Evolutionary conservation across 169 alveolate genomes (phyloP).

Genomic region (Eimeria necatrix): DNA sequence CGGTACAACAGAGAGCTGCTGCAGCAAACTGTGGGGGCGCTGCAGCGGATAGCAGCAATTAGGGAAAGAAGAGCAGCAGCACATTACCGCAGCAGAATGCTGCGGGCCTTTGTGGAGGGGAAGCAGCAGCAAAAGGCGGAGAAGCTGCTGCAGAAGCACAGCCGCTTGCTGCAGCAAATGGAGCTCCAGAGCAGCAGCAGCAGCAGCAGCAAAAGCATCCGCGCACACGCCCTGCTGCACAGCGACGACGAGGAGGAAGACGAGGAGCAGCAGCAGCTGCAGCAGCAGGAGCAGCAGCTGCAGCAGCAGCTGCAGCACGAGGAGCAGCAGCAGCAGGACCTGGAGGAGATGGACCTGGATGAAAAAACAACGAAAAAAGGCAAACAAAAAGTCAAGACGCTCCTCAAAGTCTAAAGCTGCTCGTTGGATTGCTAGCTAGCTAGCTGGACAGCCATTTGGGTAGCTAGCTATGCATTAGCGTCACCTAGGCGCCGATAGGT

Average conservation of each 20-base stretch:
- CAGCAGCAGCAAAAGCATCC: background rate
- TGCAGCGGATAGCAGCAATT: conserved; percentile 96
- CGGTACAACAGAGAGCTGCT: conserved; percentile 97
- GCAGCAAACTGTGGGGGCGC: conserved; percentile 97
- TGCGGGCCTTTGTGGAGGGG: conserved; percentile 50
- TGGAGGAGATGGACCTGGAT: background rate
- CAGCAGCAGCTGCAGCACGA: background rate
- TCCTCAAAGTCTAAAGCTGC: background rate
- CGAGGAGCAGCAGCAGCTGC: background rate
- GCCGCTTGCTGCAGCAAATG: conserved; percentile 7
- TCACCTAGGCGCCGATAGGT: no score
- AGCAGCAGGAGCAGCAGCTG: background rate
- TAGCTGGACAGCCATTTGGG: no score
- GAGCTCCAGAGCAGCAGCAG: conserved; percentile 8
- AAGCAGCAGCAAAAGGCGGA: background rate
- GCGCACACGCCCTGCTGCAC: background rate
- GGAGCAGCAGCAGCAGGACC: conserved; percentile 14
- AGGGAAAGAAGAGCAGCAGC: conserved; percentile 83
- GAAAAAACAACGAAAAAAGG: background rate
- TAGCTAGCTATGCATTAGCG: background rate
- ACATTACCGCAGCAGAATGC: conserved; percentile 74
- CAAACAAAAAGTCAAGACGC: background rate
- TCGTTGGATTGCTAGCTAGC: background rate
- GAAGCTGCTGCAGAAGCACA: conserved; percentile 30
- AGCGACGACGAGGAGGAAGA: background rate